Evolutionary conservation across 2,329 filamentous ascomycete species (phyloP).

Genomic region (Microdochium paspali): DNA sequence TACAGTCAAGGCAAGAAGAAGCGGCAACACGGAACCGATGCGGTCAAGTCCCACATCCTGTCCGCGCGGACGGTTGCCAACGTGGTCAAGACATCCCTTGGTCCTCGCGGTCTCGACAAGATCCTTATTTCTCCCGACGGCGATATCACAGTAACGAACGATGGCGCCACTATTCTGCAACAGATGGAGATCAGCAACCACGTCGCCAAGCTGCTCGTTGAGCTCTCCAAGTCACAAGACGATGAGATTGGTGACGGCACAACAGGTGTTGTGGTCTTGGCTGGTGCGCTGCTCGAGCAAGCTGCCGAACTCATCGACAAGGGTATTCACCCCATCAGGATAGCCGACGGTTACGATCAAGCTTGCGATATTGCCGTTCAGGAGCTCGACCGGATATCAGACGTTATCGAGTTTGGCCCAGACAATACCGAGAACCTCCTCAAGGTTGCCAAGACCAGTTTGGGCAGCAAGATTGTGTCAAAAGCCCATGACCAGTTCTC

Average conservation of each 20-base stretch:
- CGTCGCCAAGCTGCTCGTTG: conserved; percentile 91
- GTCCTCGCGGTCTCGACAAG: conserved; percentile 94
- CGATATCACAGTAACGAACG: conserved; percentile 98
- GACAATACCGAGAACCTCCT: conserved; percentile 77
- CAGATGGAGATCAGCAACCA: conserved; percentile 99
- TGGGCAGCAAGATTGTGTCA: conserved; percentile 98
- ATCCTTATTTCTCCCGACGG: conserved; percentile 98
- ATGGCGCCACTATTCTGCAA: conserved; percentile 92
- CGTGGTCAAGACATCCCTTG: conserved; percentile 94
- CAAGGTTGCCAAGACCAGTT: conserved; percentile 89
- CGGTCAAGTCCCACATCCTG: conserved; percentile 96
- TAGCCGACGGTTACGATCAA: conserved; percentile 96
- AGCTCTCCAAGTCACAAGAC: conserved; percentile 96
- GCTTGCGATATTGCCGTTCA: conserved; percentile 94
- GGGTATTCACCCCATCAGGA: conserved; percentile 97
- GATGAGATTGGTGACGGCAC: conserved; percentile 98
- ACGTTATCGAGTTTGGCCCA: conserved; percentile 76
- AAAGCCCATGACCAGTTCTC: conserved; percentile 98
- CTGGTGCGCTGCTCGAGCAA: conserved; percentile 90
- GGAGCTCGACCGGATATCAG: conserved; percentile 87
- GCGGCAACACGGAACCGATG: conserved; percentile 91
- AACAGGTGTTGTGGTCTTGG: conserved; percentile 92
- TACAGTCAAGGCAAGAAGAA: conserved; percentile 91
- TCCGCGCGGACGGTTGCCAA: conserved; percentile 92
- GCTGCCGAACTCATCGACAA: conserved; percentile 98